Percentiles rank a stretch among this genome's conserved stretches.
Conservation (phyloP, 1,284 basidiomycete genomes). For the Fistulinella staudtii region DNA sequence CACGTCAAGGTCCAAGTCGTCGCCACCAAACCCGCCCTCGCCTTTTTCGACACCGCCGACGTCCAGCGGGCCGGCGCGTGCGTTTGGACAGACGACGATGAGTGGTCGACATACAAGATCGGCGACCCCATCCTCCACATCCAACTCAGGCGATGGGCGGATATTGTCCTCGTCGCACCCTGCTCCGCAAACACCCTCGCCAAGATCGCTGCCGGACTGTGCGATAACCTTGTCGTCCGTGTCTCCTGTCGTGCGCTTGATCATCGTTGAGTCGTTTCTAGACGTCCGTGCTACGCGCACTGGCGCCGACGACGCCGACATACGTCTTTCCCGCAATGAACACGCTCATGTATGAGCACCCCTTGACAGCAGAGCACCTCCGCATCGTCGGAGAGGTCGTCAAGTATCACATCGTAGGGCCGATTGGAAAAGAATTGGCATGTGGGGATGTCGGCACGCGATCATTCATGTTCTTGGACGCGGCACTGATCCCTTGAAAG, state of each 20-base stretch:
- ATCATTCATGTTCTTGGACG: background rate
- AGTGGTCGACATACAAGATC: constrained; percentile 78
- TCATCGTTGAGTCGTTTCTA: constrained; percentile 36
- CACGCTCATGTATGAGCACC: constrained; percentile 94
- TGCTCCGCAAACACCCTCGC: constrained; percentile 94
- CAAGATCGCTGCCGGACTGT: constrained; percentile 85
- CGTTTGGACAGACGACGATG: constrained; percentile 90
- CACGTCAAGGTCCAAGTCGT: constrained; percentile 83
- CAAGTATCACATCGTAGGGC: constrained; percentile 79
- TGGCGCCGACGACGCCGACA: constrained; percentile 77
- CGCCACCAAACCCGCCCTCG: constrained; percentile 73
- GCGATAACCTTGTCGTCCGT: constrained; percentile 86
- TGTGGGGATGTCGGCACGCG: constrained; percentile 87
- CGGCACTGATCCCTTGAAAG: constrained; percentile 41
- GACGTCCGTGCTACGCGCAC: constrained; percentile 89
- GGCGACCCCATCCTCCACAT: constrained; percentile 96
- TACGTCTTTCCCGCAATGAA: constrained; percentile 98
- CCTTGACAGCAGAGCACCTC: constrained; percentile 84
- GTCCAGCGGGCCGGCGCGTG: constrained; percentile 54
- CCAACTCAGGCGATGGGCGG: constrained; percentile 94
- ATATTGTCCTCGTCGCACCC: constrained; percentile 90
- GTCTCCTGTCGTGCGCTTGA: background rate
- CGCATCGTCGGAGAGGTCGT: constrained; percentile 68
- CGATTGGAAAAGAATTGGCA: constrained; percentile 82
- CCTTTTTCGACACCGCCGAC: constrained; percentile 66